phyloP scores from a whole-genome alignment of 2,329 filamentous ascomycete genomes.

The Penicillium sp. region DNA sequence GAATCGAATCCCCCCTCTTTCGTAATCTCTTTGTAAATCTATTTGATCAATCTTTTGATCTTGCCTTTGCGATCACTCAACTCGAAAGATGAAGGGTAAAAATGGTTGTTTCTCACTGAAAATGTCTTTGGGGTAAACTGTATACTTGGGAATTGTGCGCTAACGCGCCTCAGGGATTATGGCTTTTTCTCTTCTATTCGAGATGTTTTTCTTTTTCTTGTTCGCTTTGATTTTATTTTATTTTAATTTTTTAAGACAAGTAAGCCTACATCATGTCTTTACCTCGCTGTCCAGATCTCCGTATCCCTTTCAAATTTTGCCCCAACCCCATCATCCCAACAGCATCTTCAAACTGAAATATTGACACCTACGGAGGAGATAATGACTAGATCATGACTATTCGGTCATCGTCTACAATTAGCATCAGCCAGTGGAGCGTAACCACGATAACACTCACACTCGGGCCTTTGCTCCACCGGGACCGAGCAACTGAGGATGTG shows the following conservation, averaged over 20 bases:
- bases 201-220: not conserved
- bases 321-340: not conserved
- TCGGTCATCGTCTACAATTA: not conserved
- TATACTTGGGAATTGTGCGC: not conserved
- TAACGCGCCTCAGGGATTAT: not conserved
- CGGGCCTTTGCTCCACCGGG: constrained; percentile 9
- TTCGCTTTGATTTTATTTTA: not conserved
- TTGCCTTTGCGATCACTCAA: not conserved
- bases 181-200: not conserved
- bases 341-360: not conserved
- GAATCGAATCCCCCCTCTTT: not conserved
- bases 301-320: not conserved
- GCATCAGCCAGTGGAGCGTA: constrained; percentile 1
- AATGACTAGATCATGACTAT: not conserved
- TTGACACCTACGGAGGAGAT: not conserved
- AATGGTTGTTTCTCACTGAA: not conserved
- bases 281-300: not conserved
- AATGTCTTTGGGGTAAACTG: not conserved
- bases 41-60: not conserved
- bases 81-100: not conserved
- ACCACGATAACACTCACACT: constrained; percentile 5
- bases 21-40: not conserved
- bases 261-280: not conserved
- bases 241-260: not conserved
- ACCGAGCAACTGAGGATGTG: constrained; percentile 4